Conservation (phyloP, 2,329 filamentous ascomycete genomes). For the Ciborinia camelliae region DNA sequence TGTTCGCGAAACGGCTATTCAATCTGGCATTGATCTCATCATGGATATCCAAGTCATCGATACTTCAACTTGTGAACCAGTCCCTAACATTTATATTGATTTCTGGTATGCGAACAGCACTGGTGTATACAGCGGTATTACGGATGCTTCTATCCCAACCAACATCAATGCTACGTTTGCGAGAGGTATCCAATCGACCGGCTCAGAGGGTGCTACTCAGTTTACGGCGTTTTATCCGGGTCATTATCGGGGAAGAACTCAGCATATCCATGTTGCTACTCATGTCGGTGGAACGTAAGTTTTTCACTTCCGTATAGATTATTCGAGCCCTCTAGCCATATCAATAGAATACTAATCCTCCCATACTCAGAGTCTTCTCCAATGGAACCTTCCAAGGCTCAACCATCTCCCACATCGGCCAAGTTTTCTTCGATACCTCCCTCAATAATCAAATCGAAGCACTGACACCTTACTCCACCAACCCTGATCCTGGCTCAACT, state of each 20-base stretch:
- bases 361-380: conserved; percentile 22
- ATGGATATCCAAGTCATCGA: conserved; percentile 54
- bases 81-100: conserved; percentile 48
- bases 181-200: conserved; percentile 43
- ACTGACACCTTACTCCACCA: conserved; percentile 46
- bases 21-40: conserved; percentile 35
- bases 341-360: not conserved
- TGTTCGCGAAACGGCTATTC: conserved; percentile 38
- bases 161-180: conserved; percentile 43
- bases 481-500: conserved; percentile 45
- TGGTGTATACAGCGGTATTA: conserved; percentile 50
- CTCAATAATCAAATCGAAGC: conserved; percentile 51
- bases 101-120: conserved; percentile 50
- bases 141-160: conserved; percentile 38
- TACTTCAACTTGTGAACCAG: conserved; percentile 50
- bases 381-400: conserved; percentile 50
- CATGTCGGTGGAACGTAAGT: conserved; percentile 41
- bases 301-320: not conserved
- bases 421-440: conserved; percentile 62
- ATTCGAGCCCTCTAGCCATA: not conserved
- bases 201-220: conserved; percentile 43
- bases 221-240: conserved; percentile 46
- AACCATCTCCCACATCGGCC: conserved; percentile 57
- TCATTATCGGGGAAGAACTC: conserved; percentile 45
- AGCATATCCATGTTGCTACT: conserved; percentile 49